These are phyloP conservation scores for Rhizopogon hawkerae DNA, from an alignment of 1,284 basidiomycete genomes.

Conservation along the genomic window DNA sequence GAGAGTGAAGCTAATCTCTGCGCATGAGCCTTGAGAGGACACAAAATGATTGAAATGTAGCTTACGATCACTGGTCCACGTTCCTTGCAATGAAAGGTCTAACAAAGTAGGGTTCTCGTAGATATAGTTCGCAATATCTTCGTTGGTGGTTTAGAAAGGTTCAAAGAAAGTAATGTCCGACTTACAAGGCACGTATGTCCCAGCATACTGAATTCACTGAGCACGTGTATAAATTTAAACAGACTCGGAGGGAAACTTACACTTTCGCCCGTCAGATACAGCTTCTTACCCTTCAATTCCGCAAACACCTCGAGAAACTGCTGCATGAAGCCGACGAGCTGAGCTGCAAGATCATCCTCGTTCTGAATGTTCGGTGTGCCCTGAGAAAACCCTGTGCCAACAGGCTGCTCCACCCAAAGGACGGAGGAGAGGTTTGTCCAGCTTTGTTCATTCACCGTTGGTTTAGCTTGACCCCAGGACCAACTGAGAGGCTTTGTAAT, in stretches of 20 bases:
- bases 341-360: constrained; percentile 54
- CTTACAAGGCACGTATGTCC: constrained; percentile 50
- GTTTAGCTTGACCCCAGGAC: constrained; percentile 55
- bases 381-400: constrained; percentile 74
- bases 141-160: not conserved
- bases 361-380: constrained; percentile 65
- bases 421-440: constrained; percentile 78
- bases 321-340: constrained; percentile 47
- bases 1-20: constrained; percentile 40
- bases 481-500: constrained; percentile 54
- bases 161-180: not conserved
- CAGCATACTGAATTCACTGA: constrained; percentile 38
- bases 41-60: not conserved
- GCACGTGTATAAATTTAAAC: no score
- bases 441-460: constrained; percentile 61
- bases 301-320: constrained; percentile 69
- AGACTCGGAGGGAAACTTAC: constrained; percentile 32
- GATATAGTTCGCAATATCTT: constrained; percentile 69
- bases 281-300: constrained; percentile 61
- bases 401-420: constrained; percentile 76
- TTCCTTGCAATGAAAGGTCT: constrained; percentile 54
- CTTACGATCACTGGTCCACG: constrained; percentile 67
- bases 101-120: constrained; percentile 47
- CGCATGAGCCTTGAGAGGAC: not conserved
- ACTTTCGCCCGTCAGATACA: constrained; percentile 64